Evolutionary conservation across 768 basidiomycete species (phyloP).

Genomic region (Kwoniella newhampshirensis): DNA sequence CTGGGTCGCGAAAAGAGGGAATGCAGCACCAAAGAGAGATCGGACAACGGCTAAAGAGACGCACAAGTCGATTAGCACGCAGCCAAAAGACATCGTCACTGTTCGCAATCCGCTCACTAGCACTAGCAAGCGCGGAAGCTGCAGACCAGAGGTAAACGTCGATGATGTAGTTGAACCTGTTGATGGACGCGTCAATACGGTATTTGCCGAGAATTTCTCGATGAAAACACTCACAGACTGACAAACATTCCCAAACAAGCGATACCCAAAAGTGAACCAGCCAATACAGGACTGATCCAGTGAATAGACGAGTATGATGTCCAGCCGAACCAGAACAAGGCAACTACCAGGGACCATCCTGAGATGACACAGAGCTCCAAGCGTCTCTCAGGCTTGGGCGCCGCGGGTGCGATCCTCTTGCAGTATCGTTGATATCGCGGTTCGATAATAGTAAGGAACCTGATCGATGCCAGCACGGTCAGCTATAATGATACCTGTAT

Average conservation of each 20-base stretch:
- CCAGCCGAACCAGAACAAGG: slow-evolving; percentile 57
- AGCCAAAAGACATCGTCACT: background rate
- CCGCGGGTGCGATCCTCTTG: slow-evolving; percentile 36
- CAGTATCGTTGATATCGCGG: slow-evolving; percentile 49
- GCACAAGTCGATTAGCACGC: background rate
- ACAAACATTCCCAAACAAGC: slow-evolving; percentile 50
- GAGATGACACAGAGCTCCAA: slow-evolving; percentile 51
- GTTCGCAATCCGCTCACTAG: slow-evolving; percentile 25
- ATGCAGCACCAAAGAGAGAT: slow-evolving; percentile 48
- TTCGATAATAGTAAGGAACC: slow-evolving; percentile 53
- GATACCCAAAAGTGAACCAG: slow-evolving; percentile 46
- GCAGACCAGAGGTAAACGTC: slow-evolving; percentile 55
- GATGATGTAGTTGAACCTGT: slow-evolving; percentile 52
- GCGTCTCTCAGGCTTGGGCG: slow-evolving; percentile 51
- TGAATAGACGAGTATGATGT: slow-evolving; percentile 53
- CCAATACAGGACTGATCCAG: slow-evolving; percentile 50
- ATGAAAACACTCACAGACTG: slow-evolving; percentile 36
- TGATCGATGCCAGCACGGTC: slow-evolving; percentile 3
- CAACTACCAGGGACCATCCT: slow-evolving; percentile 50
- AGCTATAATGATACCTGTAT: background rate
- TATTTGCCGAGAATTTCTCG: background rate
- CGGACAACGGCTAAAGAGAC: slow-evolving; percentile 37
- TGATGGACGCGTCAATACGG: background rate
- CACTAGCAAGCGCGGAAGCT: slow-evolving; percentile 55
- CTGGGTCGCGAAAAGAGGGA: slow-evolving; percentile 53